Base-by-base conservation (phyloP, 164 flowering plant species). In the Nymphaea thermarum region DNA sequence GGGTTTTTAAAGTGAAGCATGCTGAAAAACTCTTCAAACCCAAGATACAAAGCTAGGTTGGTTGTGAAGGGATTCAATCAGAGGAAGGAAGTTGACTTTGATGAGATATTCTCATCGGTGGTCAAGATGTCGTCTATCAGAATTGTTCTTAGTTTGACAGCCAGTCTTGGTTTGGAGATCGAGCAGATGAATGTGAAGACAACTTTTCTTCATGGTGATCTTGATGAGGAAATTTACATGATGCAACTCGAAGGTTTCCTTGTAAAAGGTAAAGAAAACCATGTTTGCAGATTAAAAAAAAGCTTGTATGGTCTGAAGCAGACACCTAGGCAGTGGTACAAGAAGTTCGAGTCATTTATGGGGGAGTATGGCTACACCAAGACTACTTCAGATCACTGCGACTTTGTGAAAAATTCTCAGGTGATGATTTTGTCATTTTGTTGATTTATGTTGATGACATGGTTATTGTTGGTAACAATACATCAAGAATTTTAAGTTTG, bases 361-460 rank as follows among this genome's bases (percentile, higher is more conserved):
- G 18, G 25, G n/a, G 17, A 43, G 0, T 16, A 55, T 8, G 66
- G 66, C 43, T 64, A 64, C 42, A 64, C 18, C 43, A 64, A 64
- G 1, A 17, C 42, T 64, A 17, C 43, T 12, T 64, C 14, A 4
- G 43, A 64, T 42, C 6, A 64, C 42, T 64, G 66, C 14, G 66
- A 0, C 5, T 64, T 64, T 36, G 43, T 64, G 16, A 64, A 25
- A 36, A 64, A 18, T 64, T 64, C 43, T 6, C 10, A 4, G 66
- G 42, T 12, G 2, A 64, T 64, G 43, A 64, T 14, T 64, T 64
- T 36, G 42, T 64, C 14, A 12, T 64, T n/a, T 42, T 64, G 14
- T 64, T 64, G 60, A 10, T 55, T 16, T 55, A 55, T 55, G 60
- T 55, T 8, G 66, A 64, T 64, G 66, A 64, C 66, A 64, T 64